Conservation (phyloP, 1,284 basidiomycete species). For the Bondarzewia mesenterica region DNA sequence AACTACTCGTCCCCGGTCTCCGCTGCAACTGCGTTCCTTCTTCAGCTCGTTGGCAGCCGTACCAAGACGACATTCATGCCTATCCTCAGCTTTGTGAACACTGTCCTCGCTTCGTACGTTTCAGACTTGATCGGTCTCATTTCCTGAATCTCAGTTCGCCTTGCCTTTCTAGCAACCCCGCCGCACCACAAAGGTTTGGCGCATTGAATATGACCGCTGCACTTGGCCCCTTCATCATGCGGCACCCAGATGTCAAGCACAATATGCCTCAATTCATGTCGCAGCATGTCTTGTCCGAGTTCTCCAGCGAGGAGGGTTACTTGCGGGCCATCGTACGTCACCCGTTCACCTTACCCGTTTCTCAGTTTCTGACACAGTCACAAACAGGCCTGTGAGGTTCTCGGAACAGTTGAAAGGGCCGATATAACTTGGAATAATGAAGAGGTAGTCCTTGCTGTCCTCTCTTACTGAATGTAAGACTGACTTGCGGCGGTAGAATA, state of each 20-base stretch:
- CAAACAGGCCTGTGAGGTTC: slow-evolving; percentile 67
- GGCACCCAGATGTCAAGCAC: slow-evolving; percentile 67
- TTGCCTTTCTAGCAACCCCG: slow-evolving; percentile 35
- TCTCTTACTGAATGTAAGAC: background rate
- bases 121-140: background rate
- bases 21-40: slow-evolving; percentile 71
- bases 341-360: slow-evolving; percentile 1
- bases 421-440: slow-evolving; percentile 59
- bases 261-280: slow-evolving; percentile 73
- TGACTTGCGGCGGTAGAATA: slow-evolving; percentile 33
- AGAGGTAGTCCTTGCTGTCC: slow-evolving; percentile 35
- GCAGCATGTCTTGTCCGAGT: slow-evolving; percentile 67
- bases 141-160: background rate
- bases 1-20: slow-evolving; percentile 68
- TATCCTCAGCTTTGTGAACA: slow-evolving; percentile 71
- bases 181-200: slow-evolving; percentile 66
- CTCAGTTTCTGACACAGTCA: slow-evolving; percentile 5
- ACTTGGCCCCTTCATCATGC: slow-evolving; percentile 70
- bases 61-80: slow-evolving; percentile 74
- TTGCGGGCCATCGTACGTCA: slow-evolving; percentile 65
- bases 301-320: slow-evolving; percentile 56
- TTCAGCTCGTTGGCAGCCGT: slow-evolving; percentile 67
- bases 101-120: slow-evolving; percentile 59
- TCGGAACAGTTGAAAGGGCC: slow-evolving; percentile 64
- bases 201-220: slow-evolving; percentile 76